phyloP scores from a whole-genome alignment of 2,329 filamentous ascomycete genomes.

The Cordyceps javanica region DNA sequence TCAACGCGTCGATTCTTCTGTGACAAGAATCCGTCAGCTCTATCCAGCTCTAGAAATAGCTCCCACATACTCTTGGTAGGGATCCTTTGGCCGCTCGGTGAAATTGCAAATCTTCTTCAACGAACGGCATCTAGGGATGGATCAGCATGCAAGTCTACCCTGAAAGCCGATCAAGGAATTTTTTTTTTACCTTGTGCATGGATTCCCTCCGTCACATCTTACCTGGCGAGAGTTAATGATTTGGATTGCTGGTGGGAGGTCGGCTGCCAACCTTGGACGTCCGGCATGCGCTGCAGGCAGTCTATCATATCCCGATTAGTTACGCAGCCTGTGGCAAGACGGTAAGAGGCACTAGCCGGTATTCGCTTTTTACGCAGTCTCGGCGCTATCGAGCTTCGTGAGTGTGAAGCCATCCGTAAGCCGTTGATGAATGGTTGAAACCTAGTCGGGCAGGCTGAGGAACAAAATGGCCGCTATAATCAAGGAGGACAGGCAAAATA shows the following conservation, averaged over 20 bases:
- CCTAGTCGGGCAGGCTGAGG: too few species aligned
- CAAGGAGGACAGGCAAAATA: too few species aligned
- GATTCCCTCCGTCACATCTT: slow-evolving; percentile 20
- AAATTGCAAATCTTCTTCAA: slow-evolving; percentile 20
- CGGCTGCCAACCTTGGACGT: slow-evolving; percentile 21
- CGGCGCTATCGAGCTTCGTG: background rate
- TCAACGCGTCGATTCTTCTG: slow-evolving; percentile 17
- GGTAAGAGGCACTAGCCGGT: background rate
- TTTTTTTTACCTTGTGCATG: slow-evolving; percentile 21
- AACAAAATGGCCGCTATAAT: too few species aligned
- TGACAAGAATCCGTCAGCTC: background rate
- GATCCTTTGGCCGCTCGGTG: slow-evolving; percentile 19
- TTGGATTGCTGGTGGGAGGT: too few species aligned
- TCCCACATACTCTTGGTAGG: slow-evolving; percentile 16
- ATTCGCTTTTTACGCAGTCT: slow-evolving; percentile 4
- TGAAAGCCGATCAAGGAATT: background rate
- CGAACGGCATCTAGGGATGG: slow-evolving; percentile 16
- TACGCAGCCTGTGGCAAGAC: too few species aligned
- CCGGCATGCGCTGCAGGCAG: slow-evolving; percentile 22
- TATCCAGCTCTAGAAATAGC: background rate
- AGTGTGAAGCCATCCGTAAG: background rate
- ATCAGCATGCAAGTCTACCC: slow-evolving; percentile 8
- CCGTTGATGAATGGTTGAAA: background rate
- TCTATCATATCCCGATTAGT: slow-evolving; percentile 13
- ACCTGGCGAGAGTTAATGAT: slow-evolving; percentile 12